Percentiles rank a stretch among this genome's conserved stretches.
phyloP scores from a whole-genome alignment of 2,329 filamentous ascomycete species.

The Aureobasidium sp. region DNA sequence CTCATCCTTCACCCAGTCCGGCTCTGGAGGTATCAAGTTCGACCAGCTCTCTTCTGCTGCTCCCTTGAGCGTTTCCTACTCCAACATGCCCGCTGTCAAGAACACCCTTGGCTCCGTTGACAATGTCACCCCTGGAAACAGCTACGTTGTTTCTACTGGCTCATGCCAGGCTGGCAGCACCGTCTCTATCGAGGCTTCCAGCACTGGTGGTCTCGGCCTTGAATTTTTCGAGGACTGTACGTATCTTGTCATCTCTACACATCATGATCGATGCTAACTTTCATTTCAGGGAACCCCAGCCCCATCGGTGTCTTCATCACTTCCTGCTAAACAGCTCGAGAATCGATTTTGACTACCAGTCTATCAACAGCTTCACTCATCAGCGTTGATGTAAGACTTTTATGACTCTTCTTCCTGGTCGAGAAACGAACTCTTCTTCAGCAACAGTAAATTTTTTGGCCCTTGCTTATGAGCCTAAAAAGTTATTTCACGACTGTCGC shows the following conservation, averaged over 20 bases:
- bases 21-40: slow-evolving; percentile 33
- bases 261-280: not conserved
- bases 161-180: slow-evolving; percentile 25
- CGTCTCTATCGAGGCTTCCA: slow-evolving; percentile 21
- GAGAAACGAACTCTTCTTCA: too few relatives aligned
- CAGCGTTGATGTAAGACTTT: not conserved
- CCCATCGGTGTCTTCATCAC: slow-evolving; percentile 19
- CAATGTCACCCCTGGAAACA: slow-evolving; percentile 23
- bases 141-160: slow-evolving; percentile 24
- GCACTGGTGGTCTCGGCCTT: slow-evolving; percentile 20
- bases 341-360: not conserved
- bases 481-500: too few relatives aligned
- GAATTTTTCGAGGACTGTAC: slow-evolving; percentile 26
- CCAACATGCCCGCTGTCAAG: slow-evolving; percentile 16
- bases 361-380: not conserved
- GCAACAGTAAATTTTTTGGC: too few relatives aligned
- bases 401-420: too few relatives aligned
- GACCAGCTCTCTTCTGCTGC: slow-evolving; percentile 23
- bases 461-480: too few relatives aligned
- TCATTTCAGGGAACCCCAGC: slow-evolving; percentile 11
- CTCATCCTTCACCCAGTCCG: slow-evolving; percentile 31
- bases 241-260: not conserved
- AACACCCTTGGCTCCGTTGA: not conserved
- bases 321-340: slow-evolving; percentile 17
- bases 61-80: slow-evolving; percentile 22